These are phyloP conservation scores for Termitomyces sp. DNA, from an alignment of 768 basidiomycete species.

Conservation along the genomic window DNA sequence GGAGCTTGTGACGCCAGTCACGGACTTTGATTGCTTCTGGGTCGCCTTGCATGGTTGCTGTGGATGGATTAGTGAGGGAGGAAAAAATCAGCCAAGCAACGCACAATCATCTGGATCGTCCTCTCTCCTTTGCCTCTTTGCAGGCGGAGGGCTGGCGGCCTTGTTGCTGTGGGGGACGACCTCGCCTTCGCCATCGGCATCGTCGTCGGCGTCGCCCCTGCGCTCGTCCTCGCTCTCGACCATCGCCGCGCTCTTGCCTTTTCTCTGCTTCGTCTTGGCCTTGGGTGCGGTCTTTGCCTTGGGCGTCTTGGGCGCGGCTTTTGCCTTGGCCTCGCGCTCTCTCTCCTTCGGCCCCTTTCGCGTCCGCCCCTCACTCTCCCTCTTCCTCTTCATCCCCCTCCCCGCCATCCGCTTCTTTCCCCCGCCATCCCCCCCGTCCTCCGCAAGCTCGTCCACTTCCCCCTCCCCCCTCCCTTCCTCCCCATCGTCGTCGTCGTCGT, in stretches of 20 bases:
- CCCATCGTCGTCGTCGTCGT: conserved; percentile 40
- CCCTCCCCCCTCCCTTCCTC: conserved; percentile 51
- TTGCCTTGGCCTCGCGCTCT: background rate
- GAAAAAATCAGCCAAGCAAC: conserved; percentile 16
- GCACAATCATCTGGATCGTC: conserved; percentile 62
- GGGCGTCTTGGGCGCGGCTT: background rate
- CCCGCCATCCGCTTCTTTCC: conserved; percentile 31
- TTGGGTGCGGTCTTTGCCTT: conserved; percentile 31
- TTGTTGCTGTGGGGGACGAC: conserved; percentile 45
- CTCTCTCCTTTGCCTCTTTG: conserved; percentile 61
- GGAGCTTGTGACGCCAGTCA: conserved; percentile 79
- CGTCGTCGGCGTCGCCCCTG: conserved; percentile 38
- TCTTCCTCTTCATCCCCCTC: conserved; percentile 58
- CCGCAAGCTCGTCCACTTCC: conserved; percentile 57
- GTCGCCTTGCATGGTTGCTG: conserved; percentile 40
- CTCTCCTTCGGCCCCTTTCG: conserved; percentile 19
- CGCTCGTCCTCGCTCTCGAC: conserved; percentile 64
- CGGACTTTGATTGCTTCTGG: conserved; percentile 68
- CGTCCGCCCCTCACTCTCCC: conserved; percentile 37
- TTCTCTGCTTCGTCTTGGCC: conserved; percentile 39
- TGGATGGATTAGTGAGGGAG: background rate
- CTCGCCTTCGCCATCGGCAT: conserved; percentile 35
- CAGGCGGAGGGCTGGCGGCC: conserved; percentile 50
- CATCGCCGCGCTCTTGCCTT: conserved; percentile 47
- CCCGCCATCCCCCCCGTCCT: conserved; percentile 50